Base-by-base conservation (phyloP, 2,329 filamentous ascomycete genomes). In the Ceratocystis cubensis region DNA sequence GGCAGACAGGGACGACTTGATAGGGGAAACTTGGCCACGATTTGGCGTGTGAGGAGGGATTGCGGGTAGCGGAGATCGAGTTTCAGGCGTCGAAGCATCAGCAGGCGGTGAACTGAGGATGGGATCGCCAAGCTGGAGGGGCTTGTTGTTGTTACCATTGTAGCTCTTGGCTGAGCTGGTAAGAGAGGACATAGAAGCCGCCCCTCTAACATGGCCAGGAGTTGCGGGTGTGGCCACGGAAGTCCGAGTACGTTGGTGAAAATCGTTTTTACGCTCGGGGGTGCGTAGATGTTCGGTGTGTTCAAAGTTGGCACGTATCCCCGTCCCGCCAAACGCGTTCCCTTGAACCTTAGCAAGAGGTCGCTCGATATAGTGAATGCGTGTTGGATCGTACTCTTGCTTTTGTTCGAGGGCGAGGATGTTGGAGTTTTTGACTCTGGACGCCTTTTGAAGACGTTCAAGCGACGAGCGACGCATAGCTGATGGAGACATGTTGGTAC, bases 381-480 rank as follows among this genome's bases (percentile, higher is more conserved):
- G 84, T 66, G 87, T 83, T 33, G 92, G 91, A 75, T 96, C 91
- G 79, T 96, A 96, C 78, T 95, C 89, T 75, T 91, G 85, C 77
- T 92, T 92, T 74, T 91, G 88, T 77, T 96, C 92, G 66, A 92
- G 88, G 53, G 91, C 91, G 74, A 96, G 90, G 81, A 97, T 96
- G 78, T 88, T 96, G 82, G 93, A 96, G 79, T 96, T 97, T 82
- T 93, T 96, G 72, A 99, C 94, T 69, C 94, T 88, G 66, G 93
- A 96, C 41, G 91, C 92, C 75, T 88, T 90, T 78, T 96, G 95
- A 68, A 99, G 82, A 73, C 92, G 92, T 81, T 99, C 94, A 71
- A 99, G 92, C 20, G 93, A 97, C 59, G 90, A 89, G 73, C 93
- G 87, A 73, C 90, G 88, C 67, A 85, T 87, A 25, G 89, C 86